Evolutionary conservation across 2,329 filamentous ascomycete species (phyloP).

Genomic region (Ceratocystis albifundus): DNA sequence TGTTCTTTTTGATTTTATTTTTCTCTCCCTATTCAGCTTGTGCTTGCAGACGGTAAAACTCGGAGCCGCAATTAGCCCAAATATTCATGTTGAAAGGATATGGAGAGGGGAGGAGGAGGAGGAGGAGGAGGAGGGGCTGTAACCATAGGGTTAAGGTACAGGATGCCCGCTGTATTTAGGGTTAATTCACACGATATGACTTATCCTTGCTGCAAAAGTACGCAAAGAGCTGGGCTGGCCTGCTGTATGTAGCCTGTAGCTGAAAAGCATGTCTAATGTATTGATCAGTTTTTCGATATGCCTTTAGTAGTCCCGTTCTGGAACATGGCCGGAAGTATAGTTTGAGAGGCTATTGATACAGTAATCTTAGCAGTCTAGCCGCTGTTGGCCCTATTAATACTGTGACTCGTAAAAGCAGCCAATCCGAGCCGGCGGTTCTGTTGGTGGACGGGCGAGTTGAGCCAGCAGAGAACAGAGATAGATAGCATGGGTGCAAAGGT

Average conservation of each 20-base stretch:
- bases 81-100: not conserved
- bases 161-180: not conserved
- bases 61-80: not conserved
- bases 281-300: not conserved
- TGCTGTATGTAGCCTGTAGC: no score
- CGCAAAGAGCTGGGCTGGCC: not conserved
- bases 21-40: not conserved
- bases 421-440: not conserved
- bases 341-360: not conserved
- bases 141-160: not conserved
- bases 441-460: not conserved
- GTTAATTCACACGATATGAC: not conserved
- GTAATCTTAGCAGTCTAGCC: not conserved
- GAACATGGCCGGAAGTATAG: slow-evolving; percentile 5
- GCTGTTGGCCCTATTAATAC: not conserved
- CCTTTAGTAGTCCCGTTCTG: not conserved
- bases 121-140: not conserved
- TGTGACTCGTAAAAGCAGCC: not conserved
- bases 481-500: not conserved
- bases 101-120: not conserved
- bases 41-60: not conserved
- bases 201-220: not conserved
- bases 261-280: not conserved
- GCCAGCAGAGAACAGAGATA: not conserved
- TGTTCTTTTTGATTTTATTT: slow-evolving; percentile 5